These are phyloP conservation scores for Prunus persica DNA, from an alignment of 306 rosid genomes.

Conservation along the genomic window DNA sequence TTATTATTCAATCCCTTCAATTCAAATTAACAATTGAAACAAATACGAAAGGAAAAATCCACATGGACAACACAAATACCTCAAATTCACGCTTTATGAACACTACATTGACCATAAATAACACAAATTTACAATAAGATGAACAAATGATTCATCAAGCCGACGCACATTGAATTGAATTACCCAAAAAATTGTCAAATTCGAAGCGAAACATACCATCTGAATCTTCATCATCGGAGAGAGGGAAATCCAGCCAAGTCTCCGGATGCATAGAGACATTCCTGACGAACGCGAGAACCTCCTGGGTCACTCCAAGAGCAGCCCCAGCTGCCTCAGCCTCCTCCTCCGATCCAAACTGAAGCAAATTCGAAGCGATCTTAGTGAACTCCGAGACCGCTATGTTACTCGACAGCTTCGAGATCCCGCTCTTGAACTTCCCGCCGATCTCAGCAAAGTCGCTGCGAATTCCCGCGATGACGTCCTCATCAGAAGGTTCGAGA, in stretches of 20 bases:
- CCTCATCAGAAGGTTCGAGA: conserved; percentile 47
- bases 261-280: conserved; percentile 75
- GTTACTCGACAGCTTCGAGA: conserved; percentile 68
- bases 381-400: conserved; percentile 73
- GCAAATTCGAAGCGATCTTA: conserved; percentile 88
- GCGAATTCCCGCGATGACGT: conserved; percentile 77
- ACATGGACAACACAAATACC: neutral
- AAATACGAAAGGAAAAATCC: neutral
- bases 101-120: neutral
- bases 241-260: conserved; percentile 86
- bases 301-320: conserved; percentile 62
- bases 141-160: neutral
- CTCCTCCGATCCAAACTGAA: conserved; percentile 66
- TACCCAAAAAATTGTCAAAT: neutral
- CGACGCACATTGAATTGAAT: neutral
- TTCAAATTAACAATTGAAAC: neutral
- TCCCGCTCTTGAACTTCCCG: conserved; percentile 72
- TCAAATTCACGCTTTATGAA: neutral
- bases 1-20: neutral
- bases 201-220: conserved; percentile 45
- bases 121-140: neutral
- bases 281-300: conserved; percentile 67
- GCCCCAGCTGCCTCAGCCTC: conserved; percentile 55
- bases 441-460: conserved; percentile 86
- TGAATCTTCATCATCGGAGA: conserved; percentile 54